Evolutionary conservation across 306 rosid species (phyloP).

Genomic region (Cyamopsis tetragonoloba): DNA sequence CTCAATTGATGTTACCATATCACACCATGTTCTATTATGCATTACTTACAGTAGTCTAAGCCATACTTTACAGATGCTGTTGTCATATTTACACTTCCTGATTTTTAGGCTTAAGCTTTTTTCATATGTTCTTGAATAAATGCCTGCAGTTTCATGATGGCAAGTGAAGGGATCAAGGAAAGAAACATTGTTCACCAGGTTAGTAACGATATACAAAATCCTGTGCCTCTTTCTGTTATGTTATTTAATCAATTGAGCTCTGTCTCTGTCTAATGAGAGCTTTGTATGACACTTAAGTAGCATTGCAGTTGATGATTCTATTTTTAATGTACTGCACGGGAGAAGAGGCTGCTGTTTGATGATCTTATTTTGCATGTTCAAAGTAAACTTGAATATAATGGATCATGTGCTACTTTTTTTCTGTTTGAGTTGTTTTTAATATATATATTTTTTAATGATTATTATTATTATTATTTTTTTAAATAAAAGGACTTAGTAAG

Average conservation of each 20-base stretch:
- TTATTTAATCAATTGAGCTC: conserved; percentile 4
- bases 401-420: neutral
- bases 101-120: conserved; percentile 22
- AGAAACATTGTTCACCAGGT: conserved; percentile 71
- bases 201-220: neutral
- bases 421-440: neutral
- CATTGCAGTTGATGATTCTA: neutral
- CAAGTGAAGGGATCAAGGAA: conserved; percentile 92
- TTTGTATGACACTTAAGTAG: neutral
- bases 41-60: conserved; percentile 17
- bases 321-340: neutral
- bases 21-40: neutral
- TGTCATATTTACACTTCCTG: neutral
- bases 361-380: neutral
- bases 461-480: neutral
- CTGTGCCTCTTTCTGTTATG: conserved; percentile 3
- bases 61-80: neutral
- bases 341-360: neutral
- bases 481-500: neutral
- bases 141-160: conserved; percentile 83
- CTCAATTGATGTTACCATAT: neutral
- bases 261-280: neutral
- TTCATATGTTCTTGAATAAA: conserved; percentile 29
- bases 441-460: neutral
- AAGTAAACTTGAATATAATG: neutral